Conservation (phyloP, 345 rosid genomes). For the Cardiospermum halicacabum region DNA sequence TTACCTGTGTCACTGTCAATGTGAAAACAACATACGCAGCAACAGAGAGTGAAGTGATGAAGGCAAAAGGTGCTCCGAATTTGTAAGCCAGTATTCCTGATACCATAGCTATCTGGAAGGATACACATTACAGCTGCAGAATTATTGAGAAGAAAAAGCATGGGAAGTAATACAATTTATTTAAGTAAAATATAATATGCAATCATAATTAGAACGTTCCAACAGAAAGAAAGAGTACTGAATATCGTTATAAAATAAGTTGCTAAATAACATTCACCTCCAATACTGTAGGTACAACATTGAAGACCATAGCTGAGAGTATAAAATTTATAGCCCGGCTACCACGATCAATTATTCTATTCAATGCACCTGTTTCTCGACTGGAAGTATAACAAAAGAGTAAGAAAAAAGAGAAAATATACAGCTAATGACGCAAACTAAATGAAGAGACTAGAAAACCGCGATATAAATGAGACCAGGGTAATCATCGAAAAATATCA, state of each 20-base stretch:
- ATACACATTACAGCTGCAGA: slow-evolving; percentile 40
- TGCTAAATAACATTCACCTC: slow-evolving; percentile 50
- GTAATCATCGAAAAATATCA: not conserved
- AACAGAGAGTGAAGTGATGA: slow-evolving; percentile 94
- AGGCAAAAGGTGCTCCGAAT: slow-evolving; percentile 95
- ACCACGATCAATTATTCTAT: slow-evolving; percentile 92
- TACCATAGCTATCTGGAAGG: slow-evolving; percentile 91
- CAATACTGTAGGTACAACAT: slow-evolving; percentile 84
- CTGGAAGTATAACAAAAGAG: slow-evolving; percentile 37
- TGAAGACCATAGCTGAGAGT: slow-evolving; percentile 94
- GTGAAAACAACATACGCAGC: slow-evolving; percentile 80
- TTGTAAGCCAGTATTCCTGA: slow-evolving; percentile 93
- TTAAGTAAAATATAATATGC: slow-evolving; percentile 2
- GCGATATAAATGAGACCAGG: not conserved
- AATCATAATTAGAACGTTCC: slow-evolving; percentile 12
- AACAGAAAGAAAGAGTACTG: not conserved
- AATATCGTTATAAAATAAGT: slow-evolving; percentile 4
- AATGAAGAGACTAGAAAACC: not conserved
- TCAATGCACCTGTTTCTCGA: slow-evolving; percentile 96
- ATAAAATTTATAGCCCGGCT: slow-evolving; percentile 99
- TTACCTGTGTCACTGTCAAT: slow-evolving; percentile 86
- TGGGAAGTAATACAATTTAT: not conserved
- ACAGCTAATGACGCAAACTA: not conserved
- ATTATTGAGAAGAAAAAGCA: slow-evolving; percentile 20
- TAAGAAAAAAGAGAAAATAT: slow-evolving; percentile 16